phyloP scores from a whole-genome alignment of 192 early-diverging fungal genomes.

The Coemansia interrupta region DNA sequence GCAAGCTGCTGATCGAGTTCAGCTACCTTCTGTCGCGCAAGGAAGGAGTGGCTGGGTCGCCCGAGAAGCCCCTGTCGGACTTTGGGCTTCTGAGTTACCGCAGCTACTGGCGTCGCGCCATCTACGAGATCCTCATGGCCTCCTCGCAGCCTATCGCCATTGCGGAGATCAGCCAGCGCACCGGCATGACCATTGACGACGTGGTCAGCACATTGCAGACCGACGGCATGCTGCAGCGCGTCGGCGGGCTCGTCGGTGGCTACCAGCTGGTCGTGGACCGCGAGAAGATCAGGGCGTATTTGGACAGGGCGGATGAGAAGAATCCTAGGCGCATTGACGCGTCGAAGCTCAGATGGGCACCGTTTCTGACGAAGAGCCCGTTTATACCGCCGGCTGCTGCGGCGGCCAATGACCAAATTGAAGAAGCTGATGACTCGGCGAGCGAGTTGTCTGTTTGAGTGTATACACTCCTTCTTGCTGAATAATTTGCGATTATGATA shows the following conservation, averaged over 20 bases:
- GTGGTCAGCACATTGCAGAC: conserved; percentile 72
- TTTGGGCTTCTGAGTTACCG: conserved; percentile 83
- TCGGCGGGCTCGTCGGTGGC: conserved; percentile 10
- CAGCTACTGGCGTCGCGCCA: conserved; percentile 78
- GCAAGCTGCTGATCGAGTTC: conserved; percentile 90
- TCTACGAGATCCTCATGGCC: conserved; percentile 64
- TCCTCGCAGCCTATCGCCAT: conserved; percentile 17
- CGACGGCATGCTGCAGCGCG: conserved; percentile 44
- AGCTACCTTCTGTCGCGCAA: conserved; percentile 80
- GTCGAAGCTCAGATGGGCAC: conserved; percentile 65
- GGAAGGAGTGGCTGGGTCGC: conserved; percentile 76
- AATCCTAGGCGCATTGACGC: conserved; percentile 57
- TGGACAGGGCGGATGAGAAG: conserved; percentile 48
- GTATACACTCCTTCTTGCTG: too few relatives aligned
- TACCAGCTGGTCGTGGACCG: conserved; percentile 56
- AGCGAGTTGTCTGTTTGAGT: not conserved
- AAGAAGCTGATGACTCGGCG: not conserved
- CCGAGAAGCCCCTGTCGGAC: conserved; percentile 88
- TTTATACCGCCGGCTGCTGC: not conserved
- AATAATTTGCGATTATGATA: too few relatives aligned
- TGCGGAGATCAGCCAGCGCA: conserved; percentile 60
- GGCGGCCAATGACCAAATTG: not conserved
- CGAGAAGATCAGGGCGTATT: conserved; percentile 45
- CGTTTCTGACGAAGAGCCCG: conserved; percentile 56
- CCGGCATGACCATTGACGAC: conserved; percentile 79